Base-by-base conservation (phyloP, 2,329 filamentous ascomycete species). In the Ceratocystis cubensis region DNA sequence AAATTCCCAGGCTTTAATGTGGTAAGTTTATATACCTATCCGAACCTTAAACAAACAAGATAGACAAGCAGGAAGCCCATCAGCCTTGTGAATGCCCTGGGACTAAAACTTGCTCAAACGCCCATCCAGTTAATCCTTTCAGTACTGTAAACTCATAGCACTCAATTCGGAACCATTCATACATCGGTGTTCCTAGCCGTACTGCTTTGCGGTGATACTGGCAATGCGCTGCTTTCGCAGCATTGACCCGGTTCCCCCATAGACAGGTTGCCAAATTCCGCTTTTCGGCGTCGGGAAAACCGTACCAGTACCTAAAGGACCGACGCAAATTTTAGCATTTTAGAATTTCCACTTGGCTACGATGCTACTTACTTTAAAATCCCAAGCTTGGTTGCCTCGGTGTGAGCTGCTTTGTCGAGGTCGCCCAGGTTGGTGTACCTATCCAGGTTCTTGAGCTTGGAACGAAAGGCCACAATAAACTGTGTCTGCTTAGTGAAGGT, bases 381-480 rank as follows among this genome's bases (percentile, higher is more conserved):
- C 0, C 91, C 91, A 5, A 91, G 91, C 71, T 85, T 89, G 48
- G 81, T 87, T 13, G 92, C 92, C 74, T 96, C 91, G 28, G 83
- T 80, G 74, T 96, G 91, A 5, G 88, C 88, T 68, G 84, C 84
- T 72, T 87, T 86, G 75, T 96, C 92, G 41, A 96, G 80, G 30
- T 81, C 79, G 50, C 86, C 86, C 48, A 96, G 81, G 67, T 87
- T 80, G 10, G 82, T 82, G 68, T 84, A 84, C 69, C 90, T 84
- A 1, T 87, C 88, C 13, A 80, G 82, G 1, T 82, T 79, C 46
- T 85, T 84, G 66, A 96, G 83, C 70, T 80, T 82, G 5, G 88
- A 93, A 17, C 89, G 83, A 76, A 96, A 96, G 3, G 87, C 87
- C 50, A 96, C 91, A 66, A 94, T 85, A 76, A 93, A 96, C 77